Base-by-base conservation (phyloP, 768 basidiomycete genomes). In the Mycena rosella region DNA sequence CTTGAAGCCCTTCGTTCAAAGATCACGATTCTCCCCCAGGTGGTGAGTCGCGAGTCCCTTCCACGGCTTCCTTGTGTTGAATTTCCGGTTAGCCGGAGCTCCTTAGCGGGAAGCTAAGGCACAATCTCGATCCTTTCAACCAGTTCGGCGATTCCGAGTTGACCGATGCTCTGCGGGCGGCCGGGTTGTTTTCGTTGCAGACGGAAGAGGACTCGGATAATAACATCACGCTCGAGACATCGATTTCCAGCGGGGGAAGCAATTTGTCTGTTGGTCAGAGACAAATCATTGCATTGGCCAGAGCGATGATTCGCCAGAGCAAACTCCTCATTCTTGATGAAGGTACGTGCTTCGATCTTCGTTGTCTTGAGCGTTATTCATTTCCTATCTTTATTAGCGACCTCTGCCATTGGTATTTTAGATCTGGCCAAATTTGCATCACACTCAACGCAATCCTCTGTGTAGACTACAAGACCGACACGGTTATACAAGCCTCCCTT, bases 81-180 rank as follows among this genome's bases (percentile, higher is more conserved):
- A 17, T 17, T 34, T 26, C 9, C 2, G 42, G 26, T 3, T 15
- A 73, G 69, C 78, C 80, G 49, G 79, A 82, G 27, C 74, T 85
- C 4, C 72, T 85, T 24, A 79, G 78, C 26, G 85, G 85, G 0
- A 79, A 79, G 13, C 72, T 86, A 29, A 80, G 85, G 22, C 74
- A 80, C 57, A 86, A 86, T 62, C 75, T 86, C 5, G 85, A 86
- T 70, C 85, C 85, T 0, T 85, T 84, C 63, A 76, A 72, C 4
- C 81, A 86, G 63, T 78, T 83, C 61, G 81, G 83, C 52, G 85
- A 86, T 63, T 66, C 75, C 0, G 77, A 74, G 10, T 70, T 84
- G 38, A 77, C 78, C 34, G 71, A 77, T 18, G 81, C 80, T 9
- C 65, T 83, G 20, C 75, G 78, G 13, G 71, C 80, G 3, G 77